A percentile compares a stretch with the other conserved stretches of the same genome.
Conservation (phyloP, 345 rosid species). For the Moringa oleifera region DNA sequence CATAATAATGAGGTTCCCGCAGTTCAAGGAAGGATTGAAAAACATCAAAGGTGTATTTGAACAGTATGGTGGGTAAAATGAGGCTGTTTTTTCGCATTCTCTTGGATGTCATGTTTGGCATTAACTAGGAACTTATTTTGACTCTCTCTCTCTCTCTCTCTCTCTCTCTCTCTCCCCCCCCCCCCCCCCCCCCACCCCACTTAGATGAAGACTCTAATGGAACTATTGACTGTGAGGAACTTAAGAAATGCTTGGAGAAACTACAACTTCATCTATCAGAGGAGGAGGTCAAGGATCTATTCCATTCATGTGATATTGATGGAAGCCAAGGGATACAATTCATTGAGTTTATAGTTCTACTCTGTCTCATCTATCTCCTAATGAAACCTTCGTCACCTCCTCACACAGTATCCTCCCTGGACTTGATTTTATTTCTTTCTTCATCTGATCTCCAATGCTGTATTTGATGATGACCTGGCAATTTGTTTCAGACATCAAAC, state of each 20-base stretch:
- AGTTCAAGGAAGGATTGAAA: conserved; percentile 53
- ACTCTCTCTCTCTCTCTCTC: conserved; percentile 3
- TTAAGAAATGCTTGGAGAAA: conserved; percentile 58
- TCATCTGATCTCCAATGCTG: not conserved
- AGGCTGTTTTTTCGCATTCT: conserved; percentile 4
- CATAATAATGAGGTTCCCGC: conserved; percentile 70
- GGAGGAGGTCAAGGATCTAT: conserved; percentile 67
- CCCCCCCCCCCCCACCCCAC: no score
- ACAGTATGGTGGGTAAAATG: conserved; percentile 46
- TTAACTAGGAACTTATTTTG: conserved; percentile 1
- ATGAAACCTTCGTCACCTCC: conserved; percentile 42
- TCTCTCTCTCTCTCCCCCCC: conserved; percentile 1
- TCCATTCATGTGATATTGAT: conserved; percentile 74
- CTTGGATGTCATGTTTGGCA: not conserved
- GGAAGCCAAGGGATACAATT: conserved; percentile 74
- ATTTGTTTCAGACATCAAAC: conserved; percentile 37
- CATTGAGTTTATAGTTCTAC: conserved; percentile 76
- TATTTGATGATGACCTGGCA: conserved; percentile 10
- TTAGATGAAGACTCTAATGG: conserved; percentile 71
- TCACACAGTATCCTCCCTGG: conserved; percentile 19
- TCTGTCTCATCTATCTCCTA: conserved; percentile 71
- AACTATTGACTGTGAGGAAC: conserved; percentile 59
- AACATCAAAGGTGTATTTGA: conserved; percentile 59
- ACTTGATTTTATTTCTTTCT: conserved; percentile 1
- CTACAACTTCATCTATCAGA: conserved; percentile 46